phyloP scores from a whole-genome alignment of 2,329 filamentous ascomycete genomes.

The Colletotrichum neosansevieriae region DNA sequence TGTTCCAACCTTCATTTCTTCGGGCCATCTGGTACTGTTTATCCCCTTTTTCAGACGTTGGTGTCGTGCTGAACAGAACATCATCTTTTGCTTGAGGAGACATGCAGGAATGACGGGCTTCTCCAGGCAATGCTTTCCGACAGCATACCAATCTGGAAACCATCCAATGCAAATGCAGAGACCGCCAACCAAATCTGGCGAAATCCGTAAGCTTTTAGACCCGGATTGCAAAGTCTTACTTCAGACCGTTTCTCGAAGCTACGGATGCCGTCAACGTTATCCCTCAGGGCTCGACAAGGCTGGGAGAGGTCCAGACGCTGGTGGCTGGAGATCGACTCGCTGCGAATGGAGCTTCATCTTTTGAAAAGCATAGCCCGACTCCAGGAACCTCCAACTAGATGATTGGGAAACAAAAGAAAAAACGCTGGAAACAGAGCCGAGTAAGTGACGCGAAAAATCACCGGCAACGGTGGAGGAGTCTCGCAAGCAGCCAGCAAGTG shows the following conservation, averaged over 20 bases:
- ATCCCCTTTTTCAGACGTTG: too few relatives aligned
- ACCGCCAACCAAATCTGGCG: slow-evolving; percentile 48
- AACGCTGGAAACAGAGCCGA: background rate
- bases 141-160: slow-evolving; percentile 48
- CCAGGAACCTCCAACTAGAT: slow-evolving; percentile 4
- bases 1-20: too few relatives aligned
- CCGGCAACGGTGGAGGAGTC: background rate
- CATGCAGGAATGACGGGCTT: background rate
- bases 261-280: slow-evolving; percentile 43
- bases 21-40: too few relatives aligned
- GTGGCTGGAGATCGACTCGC: slow-evolving; percentile 52
- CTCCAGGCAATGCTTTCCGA: background rate
- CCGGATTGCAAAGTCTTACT: slow-evolving; percentile 55
- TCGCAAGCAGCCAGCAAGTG: too few relatives aligned
- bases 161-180: slow-evolving; percentile 51
- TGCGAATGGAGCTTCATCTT: slow-evolving; percentile 58
- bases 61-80: too few relatives aligned
- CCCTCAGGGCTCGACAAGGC: slow-evolving; percentile 44
- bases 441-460: background rate
- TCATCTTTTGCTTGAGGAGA: too few relatives aligned
- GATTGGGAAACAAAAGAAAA: background rate
- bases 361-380: slow-evolving; percentile 53
- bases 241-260: slow-evolving; percentile 50
- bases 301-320: slow-evolving; percentile 51
- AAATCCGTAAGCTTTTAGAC: slow-evolving; percentile 53